Base-by-base conservation (phyloP, 2,329 filamentous ascomycete genomes). In the Phialocephala subalpina region DNA sequence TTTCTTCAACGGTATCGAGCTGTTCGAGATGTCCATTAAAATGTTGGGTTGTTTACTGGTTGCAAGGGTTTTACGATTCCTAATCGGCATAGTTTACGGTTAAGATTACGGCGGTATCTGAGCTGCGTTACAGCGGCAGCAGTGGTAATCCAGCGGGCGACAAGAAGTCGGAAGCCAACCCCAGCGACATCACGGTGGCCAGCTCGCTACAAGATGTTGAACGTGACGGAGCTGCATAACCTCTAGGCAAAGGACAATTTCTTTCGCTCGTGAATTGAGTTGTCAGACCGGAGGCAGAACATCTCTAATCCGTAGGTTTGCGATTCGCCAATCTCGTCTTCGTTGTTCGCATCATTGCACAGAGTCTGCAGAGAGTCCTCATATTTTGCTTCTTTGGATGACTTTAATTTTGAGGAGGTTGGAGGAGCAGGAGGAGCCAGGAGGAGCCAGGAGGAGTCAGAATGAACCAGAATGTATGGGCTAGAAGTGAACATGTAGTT, bases 241-340 rank as follows among this genome's bases (percentile, higher is more conserved):
- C 47, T 12, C 84, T 88, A 42, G 91, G 91, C 3, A 89, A 88
- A 66, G 93, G 94, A 0, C 92, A 94, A 62, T 83, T 97, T 56
- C 87, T 97, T 76, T 94, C 97, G 72, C 84, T 97, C 11, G 90
- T 94, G 5, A 90, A 89, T 12, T 84, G 84, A 52, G 82, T 91
- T 1, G 82, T 83, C 36, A 81, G 79, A 40, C 80, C 84, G 0
- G 91, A 94, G 40, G 83, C 86, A 0, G 83, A 87, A 60, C 84
- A 85, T 33, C 83, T 97, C 16, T 86, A 90, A 69, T 87, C 92
- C 1, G 81, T 86, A 12, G 93, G 94, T 0, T 97, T 90, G 77
- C 87, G 91, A n/a, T 97, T 97, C 73, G 91, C 91, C 2, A 84
- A 87, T 38, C 79, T 89, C 14, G 84, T 85, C 63, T 88, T 93